Percentiles rank a stretch among this genome's conserved stretches.
phyloP scores from a whole-genome alignment of 2,329 filamentous ascomycete genomes.

The Colletotrichum sp. region DNA sequence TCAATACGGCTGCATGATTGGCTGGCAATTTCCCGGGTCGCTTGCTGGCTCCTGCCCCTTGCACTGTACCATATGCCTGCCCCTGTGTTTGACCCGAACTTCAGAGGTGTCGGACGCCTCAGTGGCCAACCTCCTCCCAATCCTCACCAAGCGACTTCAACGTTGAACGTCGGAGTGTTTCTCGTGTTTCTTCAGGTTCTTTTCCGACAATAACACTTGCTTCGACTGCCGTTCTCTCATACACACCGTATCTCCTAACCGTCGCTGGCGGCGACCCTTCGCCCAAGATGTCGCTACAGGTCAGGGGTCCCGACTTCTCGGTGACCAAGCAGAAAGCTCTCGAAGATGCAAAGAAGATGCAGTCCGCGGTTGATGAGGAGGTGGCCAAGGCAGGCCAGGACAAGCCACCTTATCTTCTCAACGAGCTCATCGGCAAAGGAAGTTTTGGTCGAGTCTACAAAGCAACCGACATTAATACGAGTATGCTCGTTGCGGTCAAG shows the following conservation, averaged over 20 bases:
- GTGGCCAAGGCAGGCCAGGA: conserved; percentile 65
- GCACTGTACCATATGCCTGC: neutral
- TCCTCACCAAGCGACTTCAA: neutral
- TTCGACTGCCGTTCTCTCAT: neutral
- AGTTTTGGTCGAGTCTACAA: conserved; percentile 79
- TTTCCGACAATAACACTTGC: neutral
- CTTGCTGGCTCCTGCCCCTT: neutral
- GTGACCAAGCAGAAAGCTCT: conserved; percentile 64
- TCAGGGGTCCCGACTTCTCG: conserved; percentile 46
- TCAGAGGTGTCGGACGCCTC: conserved; percentile 9
- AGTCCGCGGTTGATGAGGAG: conserved; percentile 66
- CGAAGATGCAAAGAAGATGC: conserved; percentile 75
- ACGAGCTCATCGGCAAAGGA: conserved; percentile 77
- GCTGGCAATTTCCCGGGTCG: neutral
- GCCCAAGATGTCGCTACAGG: conserved; percentile 43
- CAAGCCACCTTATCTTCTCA: conserved; percentile 70
- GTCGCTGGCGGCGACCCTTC: neutral
- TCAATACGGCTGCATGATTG: neutral
- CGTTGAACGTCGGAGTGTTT: neutral
- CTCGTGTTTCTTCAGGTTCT: neutral
- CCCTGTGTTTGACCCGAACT: conserved; percentile 22
- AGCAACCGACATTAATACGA: conserved; percentile 51
- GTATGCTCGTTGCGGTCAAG: conserved; percentile 74
- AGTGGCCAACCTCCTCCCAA: neutral
- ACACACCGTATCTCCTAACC: neutral